Conservation (phyloP, 2,329 filamentous ascomycete genomes). For the Hysterium pulicare region DNA sequence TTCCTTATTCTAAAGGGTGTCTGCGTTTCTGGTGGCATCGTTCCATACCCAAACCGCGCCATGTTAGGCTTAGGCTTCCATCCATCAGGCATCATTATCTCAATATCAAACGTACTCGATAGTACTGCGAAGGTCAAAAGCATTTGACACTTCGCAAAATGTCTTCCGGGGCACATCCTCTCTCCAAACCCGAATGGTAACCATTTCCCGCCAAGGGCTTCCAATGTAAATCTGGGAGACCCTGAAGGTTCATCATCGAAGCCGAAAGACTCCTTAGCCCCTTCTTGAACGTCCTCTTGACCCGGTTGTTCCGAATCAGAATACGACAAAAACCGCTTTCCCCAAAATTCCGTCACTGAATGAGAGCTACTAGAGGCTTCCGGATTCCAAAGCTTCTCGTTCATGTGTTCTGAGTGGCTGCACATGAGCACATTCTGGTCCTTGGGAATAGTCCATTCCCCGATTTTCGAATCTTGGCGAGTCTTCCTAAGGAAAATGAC, state of each 20-base stretch:
- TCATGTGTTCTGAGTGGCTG: constrained; percentile 22
- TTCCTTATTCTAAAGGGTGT: constrained; percentile 8
- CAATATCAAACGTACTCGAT: not conserved
- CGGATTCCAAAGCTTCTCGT: constrained; percentile 26
- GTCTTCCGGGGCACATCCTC: constrained; percentile 10
- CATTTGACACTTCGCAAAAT: constrained; percentile 17
- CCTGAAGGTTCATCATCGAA: not conserved
- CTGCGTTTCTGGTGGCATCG: constrained; percentile 8
- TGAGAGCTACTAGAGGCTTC: constrained; percentile 1
- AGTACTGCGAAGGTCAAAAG: constrained; percentile 21
- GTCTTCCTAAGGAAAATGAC: constrained; percentile 11
- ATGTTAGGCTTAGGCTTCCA: constrained; percentile 8
- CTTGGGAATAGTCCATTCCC: constrained; percentile 20
- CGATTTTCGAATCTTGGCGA: constrained; percentile 16
- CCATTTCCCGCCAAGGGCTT: constrained; percentile 6
- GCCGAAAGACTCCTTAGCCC: constrained; percentile 7
- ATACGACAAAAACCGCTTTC: constrained; percentile 8
- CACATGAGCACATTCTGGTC: constrained; percentile 16
- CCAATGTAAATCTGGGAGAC: not conserved
- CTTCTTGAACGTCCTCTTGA: not conserved
- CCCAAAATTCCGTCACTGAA: constrained; percentile 1
- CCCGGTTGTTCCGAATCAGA: not conserved
- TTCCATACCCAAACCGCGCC: constrained; percentile 11
- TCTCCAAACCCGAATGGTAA: constrained; percentile 8
- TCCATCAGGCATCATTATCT: constrained; percentile 3